Base-by-base conservation (phyloP, 805 yeast species). In the Wickerhamiella brachini region DNA sequence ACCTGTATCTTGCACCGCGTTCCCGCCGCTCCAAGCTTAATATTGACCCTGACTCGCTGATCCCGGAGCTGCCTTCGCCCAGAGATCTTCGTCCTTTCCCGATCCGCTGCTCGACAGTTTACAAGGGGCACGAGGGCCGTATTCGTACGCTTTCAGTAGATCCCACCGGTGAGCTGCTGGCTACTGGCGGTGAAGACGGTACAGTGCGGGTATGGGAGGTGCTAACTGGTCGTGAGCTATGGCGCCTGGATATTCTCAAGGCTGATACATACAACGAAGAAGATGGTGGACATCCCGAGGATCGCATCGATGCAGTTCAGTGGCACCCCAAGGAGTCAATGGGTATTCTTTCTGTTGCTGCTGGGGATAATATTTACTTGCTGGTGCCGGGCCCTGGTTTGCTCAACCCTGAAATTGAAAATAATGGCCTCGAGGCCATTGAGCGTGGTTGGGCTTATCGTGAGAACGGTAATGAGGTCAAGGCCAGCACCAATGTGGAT, bases 181-280 rank as follows among this genome's bases (percentile, higher is more conserved):
- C 98, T 20, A 93, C 98, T 3, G 98, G 97, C 53, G 85, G 95
- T 17, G 97, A 93, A 65, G 98, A 93, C 65, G 97, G 97, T 51
- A 77, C 89, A 17, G 89, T 93, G 6, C 77, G 96, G 59, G 76
- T 93, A n/a, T 93, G 98, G 97, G 98, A 93, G 70, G 81, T 88
- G 18, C 70, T 88, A 53, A 86, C 97, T 5, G 98, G 98, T 46
- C 81, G 98, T 68, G 94, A 90, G 71, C 85, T 90, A 49, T 85
- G 78, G 74, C 77, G 78, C 54, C 47, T 61, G 24, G 59, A 64
- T 47, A 58, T 68, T 5, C 57, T 65, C 20, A 57, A 59, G 31
- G 56, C 55, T 7, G 74, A 78, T 49, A 56, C 62, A 13, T 65
- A 65, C 51, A 57, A 54, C 39, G 60, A 57, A 5, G 57, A 51